Base-by-base conservation (phyloP, 148 eudicot species). In the Beta vulgaris region DNA sequence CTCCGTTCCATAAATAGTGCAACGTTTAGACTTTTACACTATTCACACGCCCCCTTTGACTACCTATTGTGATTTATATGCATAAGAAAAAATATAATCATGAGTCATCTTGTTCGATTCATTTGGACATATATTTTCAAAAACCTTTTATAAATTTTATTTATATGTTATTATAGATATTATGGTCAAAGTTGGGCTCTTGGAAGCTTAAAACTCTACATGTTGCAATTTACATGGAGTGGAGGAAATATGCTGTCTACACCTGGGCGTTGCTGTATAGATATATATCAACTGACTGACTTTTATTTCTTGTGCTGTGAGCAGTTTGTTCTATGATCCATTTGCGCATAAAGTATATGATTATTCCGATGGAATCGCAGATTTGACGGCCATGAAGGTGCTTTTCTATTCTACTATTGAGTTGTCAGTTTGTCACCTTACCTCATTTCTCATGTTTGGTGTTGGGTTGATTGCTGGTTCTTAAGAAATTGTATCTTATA, bases 301-400 rank as follows among this genome's bases (percentile, higher is more conserved):
- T 71, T 39, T 12, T 81, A 36, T 71, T 68, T 48, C 69, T 73
- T 51, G 35, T 29, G 58, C 36, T 43, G 74, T 65, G 65, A 77
- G 73, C 98, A 92, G 98, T 85, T 85, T 95, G 72, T 90, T 88
- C 82, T 95, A 80, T 72, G 93, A 95, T 78, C 98, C 98, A 73
- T 86, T 86, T 74, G 82, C 60, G 62, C 82, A 84, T 57, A 82
- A 76, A 74, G 76, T 95, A 55, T 95, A 88, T 74, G 98, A 95
- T 84, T 95, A 90, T 76, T 83, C 85, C 76, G 75, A 84, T 85
- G 96, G 89, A 64, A 79, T 95, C 87, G 68, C 39, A 79, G 98
- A 95, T 78, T 82, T 95, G 82, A 82, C 53, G 60, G 86, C 85
- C 26, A 73, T 82, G 80, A 90, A 89, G 97, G 98, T 95, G 77